Percentiles rank a stretch among this genome's conserved stretches.
Evolutionary conservation across 768 basidiomycete genomes (phyloP).

Genomic region (Boletus patriciae): DNA sequence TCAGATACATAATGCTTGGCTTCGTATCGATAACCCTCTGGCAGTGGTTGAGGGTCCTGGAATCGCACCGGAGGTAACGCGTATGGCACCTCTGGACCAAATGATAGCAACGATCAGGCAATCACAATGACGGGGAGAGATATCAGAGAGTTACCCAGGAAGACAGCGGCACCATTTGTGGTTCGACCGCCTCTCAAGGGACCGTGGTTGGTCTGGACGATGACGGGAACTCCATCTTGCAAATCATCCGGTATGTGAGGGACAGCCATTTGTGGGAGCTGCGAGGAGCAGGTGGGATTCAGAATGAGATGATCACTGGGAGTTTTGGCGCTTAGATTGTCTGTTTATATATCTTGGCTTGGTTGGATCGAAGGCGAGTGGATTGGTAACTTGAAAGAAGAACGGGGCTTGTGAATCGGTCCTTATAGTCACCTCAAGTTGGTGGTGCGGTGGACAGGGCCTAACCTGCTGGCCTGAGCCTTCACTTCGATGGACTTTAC

Average conservation of each 20-base stretch:
- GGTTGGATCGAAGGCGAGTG: background rate
- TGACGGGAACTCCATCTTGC: background rate
- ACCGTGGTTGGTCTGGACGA: slow-evolving; percentile 56
- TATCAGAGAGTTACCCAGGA: slow-evolving; percentile 48
- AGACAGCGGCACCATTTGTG: slow-evolving; percentile 57
- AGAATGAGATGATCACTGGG: background rate
- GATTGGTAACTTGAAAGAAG: background rate
- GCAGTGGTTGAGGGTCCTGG: slow-evolving; percentile 58
- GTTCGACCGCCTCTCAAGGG: slow-evolving; percentile 59
- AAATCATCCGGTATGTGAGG: slow-evolving; percentile 16
- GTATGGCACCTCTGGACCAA: slow-evolving; percentile 62
- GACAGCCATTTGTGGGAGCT: background rate
- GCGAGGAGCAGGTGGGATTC: background rate
- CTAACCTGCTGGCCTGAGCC: no score
- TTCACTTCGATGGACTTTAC: background rate
- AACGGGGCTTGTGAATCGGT: background rate
- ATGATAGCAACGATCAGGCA: background rate
- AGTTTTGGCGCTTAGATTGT: background rate
- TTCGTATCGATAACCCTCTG: slow-evolving; percentile 54
- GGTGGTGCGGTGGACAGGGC: background rate
- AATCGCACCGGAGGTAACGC: slow-evolving; percentile 67
- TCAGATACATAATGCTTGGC: slow-evolving; percentile 60
- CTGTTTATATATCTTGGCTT: background rate
- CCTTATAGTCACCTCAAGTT: background rate
- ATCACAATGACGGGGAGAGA: background rate